Conservation (phyloP, 1,284 basidiomycete genomes). For the Ustilago sp. region DNA sequence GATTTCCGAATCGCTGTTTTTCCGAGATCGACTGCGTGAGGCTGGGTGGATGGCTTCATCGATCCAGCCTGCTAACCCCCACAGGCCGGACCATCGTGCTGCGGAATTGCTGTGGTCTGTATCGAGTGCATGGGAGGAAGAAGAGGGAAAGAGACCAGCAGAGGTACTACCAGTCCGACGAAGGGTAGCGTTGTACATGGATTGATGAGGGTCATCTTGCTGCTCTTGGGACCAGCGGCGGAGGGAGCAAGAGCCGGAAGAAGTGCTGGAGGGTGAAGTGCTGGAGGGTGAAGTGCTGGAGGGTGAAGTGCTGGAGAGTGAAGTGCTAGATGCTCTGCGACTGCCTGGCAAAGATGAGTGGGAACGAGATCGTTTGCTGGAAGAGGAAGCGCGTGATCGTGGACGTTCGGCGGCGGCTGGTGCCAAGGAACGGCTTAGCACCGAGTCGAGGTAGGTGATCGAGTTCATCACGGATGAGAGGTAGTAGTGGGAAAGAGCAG, state of each 20-base stretch:
- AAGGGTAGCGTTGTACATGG: constrained; percentile 27
- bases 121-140: constrained; percentile 21
- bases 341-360: constrained; percentile 45
- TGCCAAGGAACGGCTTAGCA: constrained; percentile 56
- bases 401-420: constrained; percentile 23
- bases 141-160: constrained; percentile 19
- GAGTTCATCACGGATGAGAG: constrained; percentile 53
- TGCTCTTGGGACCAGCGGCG: constrained; percentile 51
- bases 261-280: constrained; percentile 7
- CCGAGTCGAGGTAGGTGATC: constrained; percentile 61
- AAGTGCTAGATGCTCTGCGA: constrained; percentile 35
- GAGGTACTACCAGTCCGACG: constrained; percentile 45
- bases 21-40: constrained; percentile 22
- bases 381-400: constrained; percentile 21
- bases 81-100: constrained; percentile 42
- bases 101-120: constrained; percentile 39
- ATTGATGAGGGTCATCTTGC: constrained; percentile 18
- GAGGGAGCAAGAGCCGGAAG: constrained; percentile 24
- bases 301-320: constrained; percentile 7
- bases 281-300: constrained; percentile 18
- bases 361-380: constrained; percentile 35
- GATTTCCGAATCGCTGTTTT: constrained; percentile 32
- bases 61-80: constrained; percentile 48
- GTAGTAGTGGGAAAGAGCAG: not conserved
- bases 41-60: constrained; percentile 48